These are phyloP conservation scores for Hemileccinum rubropunctum DNA, from an alignment of 768 basidiomycete genomes.

Conservation along the genomic window DNA sequence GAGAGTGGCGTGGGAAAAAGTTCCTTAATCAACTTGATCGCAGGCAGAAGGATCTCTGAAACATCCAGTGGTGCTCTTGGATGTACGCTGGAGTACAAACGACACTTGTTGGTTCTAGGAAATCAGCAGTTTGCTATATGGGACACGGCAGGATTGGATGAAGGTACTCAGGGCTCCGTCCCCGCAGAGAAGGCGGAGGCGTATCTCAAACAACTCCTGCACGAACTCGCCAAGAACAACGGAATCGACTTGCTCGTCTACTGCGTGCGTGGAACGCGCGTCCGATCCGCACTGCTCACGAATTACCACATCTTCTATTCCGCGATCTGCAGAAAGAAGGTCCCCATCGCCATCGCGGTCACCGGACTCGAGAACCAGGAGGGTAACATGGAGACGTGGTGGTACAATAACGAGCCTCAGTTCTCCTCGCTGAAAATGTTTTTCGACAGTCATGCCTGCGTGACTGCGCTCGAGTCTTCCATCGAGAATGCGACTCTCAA, in stretches of 20 bases:
- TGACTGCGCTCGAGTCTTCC: slow-evolving; percentile 27
- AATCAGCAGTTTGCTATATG: slow-evolving; percentile 24
- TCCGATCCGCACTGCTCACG: slow-evolving; percentile 31
- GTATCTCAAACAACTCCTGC: slow-evolving; percentile 35
- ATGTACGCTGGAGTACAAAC: slow-evolving; percentile 33
- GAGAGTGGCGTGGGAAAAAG: slow-evolving; percentile 44
- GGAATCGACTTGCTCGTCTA: slow-evolving; percentile 42
- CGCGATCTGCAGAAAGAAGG: slow-evolving; percentile 37
- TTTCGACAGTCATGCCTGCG: slow-evolving; percentile 32
- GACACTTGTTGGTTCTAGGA: slow-evolving; percentile 22
- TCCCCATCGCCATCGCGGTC: slow-evolving; percentile 40
- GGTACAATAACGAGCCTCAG: slow-evolving; percentile 22
- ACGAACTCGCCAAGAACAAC: slow-evolving; percentile 30
- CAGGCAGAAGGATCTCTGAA: slow-evolving; percentile 20
- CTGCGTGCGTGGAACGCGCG: slow-evolving; percentile 39
- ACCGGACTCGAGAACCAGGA: slow-evolving; percentile 42
- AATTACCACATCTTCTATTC: slow-evolving; percentile 42
- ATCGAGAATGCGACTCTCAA: slow-evolving; percentile 8
- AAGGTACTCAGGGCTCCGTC: slow-evolving; percentile 25
- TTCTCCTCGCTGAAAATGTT: slow-evolving; percentile 26
- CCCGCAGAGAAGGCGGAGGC: slow-evolving; percentile 30
- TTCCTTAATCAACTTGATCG: slow-evolving; percentile 43
- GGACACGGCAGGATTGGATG: slow-evolving; percentile 36
- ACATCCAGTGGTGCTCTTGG: slow-evolving; percentile 34
- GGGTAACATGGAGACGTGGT: slow-evolving; percentile 33